Percentiles rank a stretch among this genome's conserved stretches.
phyloP scores from a whole-genome alignment of 2,329 filamentous ascomycete species.

The Sclerotinia glacialis region DNA sequence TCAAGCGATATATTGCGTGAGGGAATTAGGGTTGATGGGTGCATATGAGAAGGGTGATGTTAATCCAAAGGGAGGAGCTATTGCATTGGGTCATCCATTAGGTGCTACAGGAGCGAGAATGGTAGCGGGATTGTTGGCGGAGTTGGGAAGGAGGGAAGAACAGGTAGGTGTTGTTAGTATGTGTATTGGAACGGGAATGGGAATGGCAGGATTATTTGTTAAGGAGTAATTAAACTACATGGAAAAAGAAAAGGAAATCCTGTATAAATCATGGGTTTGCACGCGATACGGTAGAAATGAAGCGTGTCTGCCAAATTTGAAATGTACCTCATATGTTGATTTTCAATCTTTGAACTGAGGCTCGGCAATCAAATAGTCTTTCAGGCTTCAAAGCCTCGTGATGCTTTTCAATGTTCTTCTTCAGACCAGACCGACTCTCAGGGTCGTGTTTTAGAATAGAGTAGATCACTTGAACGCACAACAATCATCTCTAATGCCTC shows the following conservation, averaged over 20 bases:
- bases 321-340: background rate
- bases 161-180: conserved; percentile 86
- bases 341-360: background rate
- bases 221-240: conserved; percentile 50
- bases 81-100: conserved; percentile 88
- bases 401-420: too few relatives aligned
- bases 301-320: background rate
- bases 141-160: conserved; percentile 63
- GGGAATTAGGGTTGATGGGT: conserved; percentile 64
- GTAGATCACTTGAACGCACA: too few relatives aligned
- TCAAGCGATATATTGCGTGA: conserved; percentile 67
- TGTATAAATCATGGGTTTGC: background rate
- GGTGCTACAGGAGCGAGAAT: conserved; percentile 85
- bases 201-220: conserved; percentile 67
- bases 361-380: too few relatives aligned
- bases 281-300: background rate
- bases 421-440: too few relatives aligned
- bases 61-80: conserved; percentile 90
- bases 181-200: conserved; percentile 84
- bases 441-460: too few relatives aligned
- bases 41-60: conserved; percentile 65
- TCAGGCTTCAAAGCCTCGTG: too few relatives aligned
- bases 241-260: too few relatives aligned
- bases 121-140: conserved; percentile 62
- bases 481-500: conserved; percentile 59